Base-by-base conservation (phyloP, 495 filamentous ascomycete species). In the Alectoria sarmentosa region DNA sequence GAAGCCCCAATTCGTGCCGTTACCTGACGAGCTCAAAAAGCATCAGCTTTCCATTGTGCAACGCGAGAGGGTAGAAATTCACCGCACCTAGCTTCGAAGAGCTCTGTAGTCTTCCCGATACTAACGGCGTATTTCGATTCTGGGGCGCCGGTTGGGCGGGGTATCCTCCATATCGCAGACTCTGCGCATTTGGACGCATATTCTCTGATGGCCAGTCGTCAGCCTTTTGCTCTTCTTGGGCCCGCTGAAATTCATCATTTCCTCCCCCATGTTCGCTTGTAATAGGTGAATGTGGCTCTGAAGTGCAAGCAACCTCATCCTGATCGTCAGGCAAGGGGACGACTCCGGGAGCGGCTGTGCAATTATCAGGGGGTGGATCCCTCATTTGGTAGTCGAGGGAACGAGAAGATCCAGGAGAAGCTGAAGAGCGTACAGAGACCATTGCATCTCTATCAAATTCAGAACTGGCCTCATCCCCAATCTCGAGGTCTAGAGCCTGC, bases 1-100 rank as follows among this genome's bases (percentile, higher is more conserved):
- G 76, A 90, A 91, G 32, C 84, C 86, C 90, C 90, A 92, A 69
- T 83, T 86, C 63, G 84, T 78, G 72, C 80, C 85, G 73, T 83
- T 89, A 67, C 83, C 87, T 81, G 79, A 74, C 70, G 61, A 67
- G 65, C 44, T 61, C 56, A 71, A 75, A 78, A 68, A 68, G 68
- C 38, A 37, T 65, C 66, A 60, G 44, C 58, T 30, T 60, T 52
- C 63, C 26, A 32, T 44, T 26, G 28, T 44, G 28, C 4, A 57
- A 30, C 15, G 52, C 17, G 30, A 32, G 14, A 1, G 9, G 28
- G 0, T 1, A 44, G 41, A 23, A 55, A 28, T 61, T 52, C 56
- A 7, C 66, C 81, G 75, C 81, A 91, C 89, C 88, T 72, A 89
- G 48, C 36, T 71, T 77, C 76, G 90, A 89, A 59, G 87, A 87